Base-by-base conservation (phyloP, 2,329 filamentous ascomycete genomes). In the Hypoxylon sp. region DNA sequence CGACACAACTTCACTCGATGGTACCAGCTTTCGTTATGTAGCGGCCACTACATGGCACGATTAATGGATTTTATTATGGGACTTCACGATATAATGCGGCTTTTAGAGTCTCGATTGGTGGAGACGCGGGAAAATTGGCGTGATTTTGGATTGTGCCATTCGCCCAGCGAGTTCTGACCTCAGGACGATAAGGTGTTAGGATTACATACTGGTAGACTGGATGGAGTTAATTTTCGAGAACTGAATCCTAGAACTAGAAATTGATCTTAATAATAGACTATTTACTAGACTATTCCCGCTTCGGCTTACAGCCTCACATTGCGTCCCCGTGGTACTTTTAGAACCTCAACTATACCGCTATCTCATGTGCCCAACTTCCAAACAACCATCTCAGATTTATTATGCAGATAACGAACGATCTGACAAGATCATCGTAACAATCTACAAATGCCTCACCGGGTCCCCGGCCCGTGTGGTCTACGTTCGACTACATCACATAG, bases 21-120 rank as follows among this genome's bases (percentile, higher is more conserved):
- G 48, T 46, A 26, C 50, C 69, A 31, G 56, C 63, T 8, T 63
- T 67, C 48, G 69, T 67, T 50, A 69, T 66, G 66, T 71, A 67
- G 47, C 24, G 37, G 55, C 2, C 29, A 26, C 26, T 26, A 48
- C 17, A 31, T 37, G 37, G 55, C 10, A 19, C 26, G 11, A 44
- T n/a, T 68, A 22, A 26, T 31, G n/a, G 55, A 55, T 35, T n/a
- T 31, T 24, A 37, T 31, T 24, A 44, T 29, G 39, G 52, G 54
- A 59, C 48, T 48, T 50, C 33, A 57, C 50, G 52, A 58, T 17
- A 54, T 54, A 50, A 61, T 35, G 47, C 9, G 22, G 26, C 22
- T 35, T 44, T 50, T 35, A 33, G 24, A 47, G 10, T 46, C 46
- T 14, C 37, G 22, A 11, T 22, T 39, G 17, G 14, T 31, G 19